Percentiles rank a stretch among this genome's conserved stretches.
Conservation (phyloP, 2,329 filamentous ascomycete genomes). For the Penicillium oxalicum region DNA sequence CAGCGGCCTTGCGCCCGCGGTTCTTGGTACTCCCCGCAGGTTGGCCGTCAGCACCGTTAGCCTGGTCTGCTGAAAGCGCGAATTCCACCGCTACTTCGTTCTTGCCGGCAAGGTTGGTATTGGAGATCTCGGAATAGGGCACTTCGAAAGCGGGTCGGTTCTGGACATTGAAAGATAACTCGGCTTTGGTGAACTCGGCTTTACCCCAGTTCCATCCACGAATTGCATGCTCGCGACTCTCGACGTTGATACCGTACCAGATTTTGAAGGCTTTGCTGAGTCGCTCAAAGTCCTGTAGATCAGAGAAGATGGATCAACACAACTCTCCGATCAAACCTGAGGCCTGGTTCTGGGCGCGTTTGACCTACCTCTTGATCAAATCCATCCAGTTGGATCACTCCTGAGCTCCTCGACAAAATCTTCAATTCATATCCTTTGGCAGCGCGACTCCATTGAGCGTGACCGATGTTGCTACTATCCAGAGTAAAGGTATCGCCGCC, state of each 20-base stretch:
- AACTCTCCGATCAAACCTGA: neutral
- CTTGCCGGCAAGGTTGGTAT: conserved; percentile 94
- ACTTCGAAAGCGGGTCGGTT: conserved; percentile 96
- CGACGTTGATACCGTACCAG: conserved; percentile 92
- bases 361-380: conserved; percentile 71
- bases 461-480: conserved; percentile 75
- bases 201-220: conserved; percentile 99
- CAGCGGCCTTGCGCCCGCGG: conserved; percentile 82
- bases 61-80: conserved; percentile 65
- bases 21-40: conserved; percentile 64
- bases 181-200: conserved; percentile 89
- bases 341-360: no score
- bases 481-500: conserved; percentile 92
- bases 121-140: conserved; percentile 93
- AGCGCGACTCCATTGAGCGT: conserved; percentile 90
- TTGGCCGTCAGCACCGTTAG: conserved; percentile 66
- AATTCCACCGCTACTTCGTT: conserved; percentile 98
- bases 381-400: conserved; percentile 87
- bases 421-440: conserved; percentile 91
- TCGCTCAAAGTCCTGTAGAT: conserved; percentile 71
- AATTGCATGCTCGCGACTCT: conserved; percentile 88
- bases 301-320: neutral
- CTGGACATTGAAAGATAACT: conserved; percentile 93
- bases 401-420: conserved; percentile 75
- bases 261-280: conserved; percentile 91